Evolutionary conservation across 495 filamentous ascomycete species (phyloP).

Genomic region (Trichoderma erinaceum): DNA sequence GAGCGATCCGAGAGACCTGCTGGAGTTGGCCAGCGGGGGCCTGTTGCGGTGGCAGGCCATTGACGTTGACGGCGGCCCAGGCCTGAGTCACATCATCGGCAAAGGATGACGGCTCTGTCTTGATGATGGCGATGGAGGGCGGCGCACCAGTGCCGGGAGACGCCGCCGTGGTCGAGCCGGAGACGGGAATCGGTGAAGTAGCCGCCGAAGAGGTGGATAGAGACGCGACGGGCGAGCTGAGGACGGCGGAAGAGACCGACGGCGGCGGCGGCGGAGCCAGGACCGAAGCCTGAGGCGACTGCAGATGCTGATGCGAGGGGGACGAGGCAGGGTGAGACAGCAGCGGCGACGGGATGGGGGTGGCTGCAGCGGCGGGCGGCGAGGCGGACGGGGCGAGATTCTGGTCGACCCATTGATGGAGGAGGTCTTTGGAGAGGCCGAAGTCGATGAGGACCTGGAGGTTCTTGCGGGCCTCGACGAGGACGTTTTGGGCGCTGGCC

Average conservation of each 20-base stretch:
- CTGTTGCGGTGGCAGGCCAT: not conserved
- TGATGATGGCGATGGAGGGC: conserved; percentile 1
- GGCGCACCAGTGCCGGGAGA: not conserved
- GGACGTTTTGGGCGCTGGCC: not conserved
- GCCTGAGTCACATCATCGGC: conserved; percentile 1
- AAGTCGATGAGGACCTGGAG: conserved; percentile 14
- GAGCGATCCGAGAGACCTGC: not conserved
- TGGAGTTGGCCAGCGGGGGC: not conserved
- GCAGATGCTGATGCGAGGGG: not conserved
- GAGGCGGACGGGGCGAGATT: not conserved
- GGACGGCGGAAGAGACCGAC: not conserved
- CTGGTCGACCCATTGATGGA: conserved; percentile 20
- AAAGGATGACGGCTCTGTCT: conserved; percentile 1
- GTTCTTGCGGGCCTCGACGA: conserved; percentile 15
- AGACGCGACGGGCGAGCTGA: not conserved
- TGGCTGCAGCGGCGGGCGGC: not conserved
- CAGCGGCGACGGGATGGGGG: conserved; percentile 9
- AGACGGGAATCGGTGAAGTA: not conserved
- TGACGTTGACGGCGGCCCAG: not conserved
- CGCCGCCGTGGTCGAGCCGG: not conserved
- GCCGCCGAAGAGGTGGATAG: not conserved
- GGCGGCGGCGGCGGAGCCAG: not conserved
- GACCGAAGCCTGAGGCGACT: not conserved
- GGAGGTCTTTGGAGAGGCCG: conserved; percentile 28
- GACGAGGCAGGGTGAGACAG: not conserved